phyloP scores from a whole-genome alignment of 2,329 filamentous ascomycete species.

The Aspergillus ibericus region DNA sequence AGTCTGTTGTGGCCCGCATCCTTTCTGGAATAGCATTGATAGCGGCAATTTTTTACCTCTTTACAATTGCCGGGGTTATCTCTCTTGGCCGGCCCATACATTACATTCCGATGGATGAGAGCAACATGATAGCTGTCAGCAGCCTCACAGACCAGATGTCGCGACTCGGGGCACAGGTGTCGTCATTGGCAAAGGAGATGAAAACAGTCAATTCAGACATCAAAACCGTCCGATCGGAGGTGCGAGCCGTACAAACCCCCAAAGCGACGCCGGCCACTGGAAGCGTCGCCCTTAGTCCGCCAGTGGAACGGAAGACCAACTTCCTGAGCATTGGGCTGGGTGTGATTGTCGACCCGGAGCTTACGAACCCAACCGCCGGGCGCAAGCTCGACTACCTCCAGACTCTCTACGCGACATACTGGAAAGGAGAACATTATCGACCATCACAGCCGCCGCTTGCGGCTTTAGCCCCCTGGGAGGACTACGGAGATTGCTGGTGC shows the following conservation, averaged over 20 bases:
- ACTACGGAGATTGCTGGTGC: slow-evolving; percentile 88
- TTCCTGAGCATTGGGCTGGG: slow-evolving; percentile 68
- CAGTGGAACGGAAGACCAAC: slow-evolving; percentile 59
- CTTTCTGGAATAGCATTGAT: not conserved
- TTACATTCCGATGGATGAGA: slow-evolving; percentile 24
- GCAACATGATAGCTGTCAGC: slow-evolving; percentile 25
- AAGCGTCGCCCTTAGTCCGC: slow-evolving; percentile 14
- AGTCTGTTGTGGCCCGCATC: slow-evolving; percentile 7
- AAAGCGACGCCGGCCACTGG: slow-evolving; percentile 19
- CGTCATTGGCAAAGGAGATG: slow-evolving; percentile 33
- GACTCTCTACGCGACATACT: slow-evolving; percentile 18
- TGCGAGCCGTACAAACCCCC: not conserved
- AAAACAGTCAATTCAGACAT: slow-evolving; percentile 26
- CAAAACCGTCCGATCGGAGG: slow-evolving; percentile 8
- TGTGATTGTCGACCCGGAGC: slow-evolving; percentile 60
- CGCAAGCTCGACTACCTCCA: slow-evolving; percentile 23
- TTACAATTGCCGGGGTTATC: not conserved
- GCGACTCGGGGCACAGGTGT: slow-evolving; percentile 31
- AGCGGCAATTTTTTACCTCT: not conserved
- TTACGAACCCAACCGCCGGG: slow-evolving; percentile 60
- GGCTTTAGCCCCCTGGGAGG: slow-evolving; percentile 70
- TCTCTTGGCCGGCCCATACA: slow-evolving; percentile 2
- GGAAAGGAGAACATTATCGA: slow-evolving; percentile 9
- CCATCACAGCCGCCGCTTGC: slow-evolving; percentile 45
- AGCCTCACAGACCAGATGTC: slow-evolving; percentile 28